A percentile compares a stretch with the other conserved stretches of the same genome.
Conservation (phyloP, 768 basidiomycete species). For the Panaeolus cyanescens region DNA sequence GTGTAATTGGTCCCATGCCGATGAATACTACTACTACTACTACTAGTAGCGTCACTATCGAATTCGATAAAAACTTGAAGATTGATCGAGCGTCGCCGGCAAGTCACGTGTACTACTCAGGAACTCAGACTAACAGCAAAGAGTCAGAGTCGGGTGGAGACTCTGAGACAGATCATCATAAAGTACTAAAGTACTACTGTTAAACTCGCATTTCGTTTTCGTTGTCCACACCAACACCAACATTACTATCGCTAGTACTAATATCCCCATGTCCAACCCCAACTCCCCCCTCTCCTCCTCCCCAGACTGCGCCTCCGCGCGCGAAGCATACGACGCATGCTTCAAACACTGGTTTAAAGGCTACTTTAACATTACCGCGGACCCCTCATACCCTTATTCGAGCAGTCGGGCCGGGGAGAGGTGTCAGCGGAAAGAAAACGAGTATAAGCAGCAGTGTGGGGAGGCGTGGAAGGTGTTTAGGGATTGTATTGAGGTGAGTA, state of each 20-base stretch:
- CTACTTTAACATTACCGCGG: slow-evolving; percentile 55
- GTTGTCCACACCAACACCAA: not conserved
- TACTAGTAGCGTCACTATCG: too few species aligned
- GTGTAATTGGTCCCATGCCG: not conserved
- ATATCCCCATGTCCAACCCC: slow-evolving; percentile 1
- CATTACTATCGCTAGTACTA: not conserved
- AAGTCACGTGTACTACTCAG: too few species aligned
- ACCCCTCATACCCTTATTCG: slow-evolving; percentile 62
- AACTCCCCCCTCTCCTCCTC: slow-evolving; percentile 39
- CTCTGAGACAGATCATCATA: not conserved
- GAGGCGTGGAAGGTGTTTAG: slow-evolving; percentile 80
- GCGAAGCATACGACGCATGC: slow-evolving; percentile 88
- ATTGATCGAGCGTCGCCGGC: too few species aligned
- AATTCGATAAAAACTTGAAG: too few species aligned
- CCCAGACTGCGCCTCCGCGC: slow-evolving; percentile 84
- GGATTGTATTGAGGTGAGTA: slow-evolving; percentile 79
- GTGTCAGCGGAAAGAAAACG: slow-evolving; percentile 78
- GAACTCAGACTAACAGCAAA: too few species aligned
- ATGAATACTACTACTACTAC: too few species aligned
- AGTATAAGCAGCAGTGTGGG: slow-evolving; percentile 87
- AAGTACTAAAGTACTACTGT: too few species aligned
- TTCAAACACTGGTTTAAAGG: slow-evolving; percentile 99
- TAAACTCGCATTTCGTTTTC: not conserved
- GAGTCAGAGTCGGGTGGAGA: not conserved
- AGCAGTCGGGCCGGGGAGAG: slow-evolving; percentile 49